Evolutionary conservation across 1,284 basidiomycete genomes (phyloP).

Genomic region (Paramarasmius palmivorus): DNA sequence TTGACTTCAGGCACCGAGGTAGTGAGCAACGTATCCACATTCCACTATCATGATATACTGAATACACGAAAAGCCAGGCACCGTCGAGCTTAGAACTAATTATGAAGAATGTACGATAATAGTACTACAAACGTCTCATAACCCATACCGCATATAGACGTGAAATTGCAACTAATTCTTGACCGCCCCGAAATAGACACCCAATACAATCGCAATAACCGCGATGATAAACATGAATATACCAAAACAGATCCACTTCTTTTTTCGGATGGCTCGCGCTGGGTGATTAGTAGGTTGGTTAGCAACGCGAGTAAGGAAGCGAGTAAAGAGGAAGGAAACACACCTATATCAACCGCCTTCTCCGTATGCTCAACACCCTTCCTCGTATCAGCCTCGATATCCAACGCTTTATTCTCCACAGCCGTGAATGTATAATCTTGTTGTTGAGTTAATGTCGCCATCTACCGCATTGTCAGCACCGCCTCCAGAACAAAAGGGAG

Average conservation of each 20-base stretch:
- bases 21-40: too few relatives aligned
- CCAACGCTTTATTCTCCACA: slow-evolving; percentile 77
- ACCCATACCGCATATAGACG: too few relatives aligned
- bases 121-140: too few relatives aligned
- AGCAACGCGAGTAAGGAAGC: too few relatives aligned
- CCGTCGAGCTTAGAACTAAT: too few relatives aligned
- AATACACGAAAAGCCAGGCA: too few relatives aligned
- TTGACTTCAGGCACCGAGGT: too few relatives aligned
- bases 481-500: slow-evolving; percentile 1
- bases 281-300: slow-evolving; percentile 83
- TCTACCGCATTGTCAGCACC: slow-evolving; percentile 41
- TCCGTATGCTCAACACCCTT: slow-evolving; percentile 58
- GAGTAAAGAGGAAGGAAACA: slow-evolving; percentile 16
- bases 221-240: slow-evolving; percentile 64
- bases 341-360: slow-evolving; percentile 1
- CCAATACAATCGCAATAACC: slow-evolving; percentile 65
- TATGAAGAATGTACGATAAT: too few relatives aligned
- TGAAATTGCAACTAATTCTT: slow-evolving; percentile 31
- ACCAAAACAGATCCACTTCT: slow-evolving; percentile 92
- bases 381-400: slow-evolving; percentile 81
- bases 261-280: slow-evolving; percentile 86
- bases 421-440: slow-evolving; percentile 88
- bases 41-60: too few relatives aligned
- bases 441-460: slow-evolving; percentile 89
- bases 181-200: slow-evolving; percentile 45